Evolutionary conservation across 148 eudicot species (phyloP).

Genomic region (Dysphania ambrosioides): DNA sequence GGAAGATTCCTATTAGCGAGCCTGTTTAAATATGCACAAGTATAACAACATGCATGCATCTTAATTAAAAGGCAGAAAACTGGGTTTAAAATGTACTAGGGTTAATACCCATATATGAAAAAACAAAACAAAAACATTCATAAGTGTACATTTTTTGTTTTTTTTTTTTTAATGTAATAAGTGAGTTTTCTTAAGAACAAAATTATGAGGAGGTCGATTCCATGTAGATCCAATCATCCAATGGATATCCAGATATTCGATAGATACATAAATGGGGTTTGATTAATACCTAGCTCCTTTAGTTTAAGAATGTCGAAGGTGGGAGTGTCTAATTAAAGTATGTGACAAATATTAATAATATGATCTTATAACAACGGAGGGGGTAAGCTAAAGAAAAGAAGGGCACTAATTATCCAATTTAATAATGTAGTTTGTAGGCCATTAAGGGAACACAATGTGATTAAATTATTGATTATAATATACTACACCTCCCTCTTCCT

Average conservation of each 20-base stretch:
- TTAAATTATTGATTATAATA: slow-evolving; percentile 47
- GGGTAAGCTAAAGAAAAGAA: slow-evolving; percentile 19
- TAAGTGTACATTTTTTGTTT: too few species aligned
- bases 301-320: slow-evolving; percentile 36
- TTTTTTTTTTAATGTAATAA: too few species aligned
- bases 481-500: slow-evolving; percentile 43
- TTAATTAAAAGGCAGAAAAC: background rate
- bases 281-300: slow-evolving; percentile 35
- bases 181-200: background rate
- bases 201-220: background rate
- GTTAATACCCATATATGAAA: too few species aligned
- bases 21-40: background rate
- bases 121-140: too few species aligned
- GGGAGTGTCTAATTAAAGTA: slow-evolving; percentile 33
- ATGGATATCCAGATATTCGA: slow-evolving; percentile 16
- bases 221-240: slow-evolving; percentile 19
- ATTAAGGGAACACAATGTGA: slow-evolving; percentile 62
- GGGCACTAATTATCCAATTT: slow-evolving; percentile 26
- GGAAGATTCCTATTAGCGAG: background rate
- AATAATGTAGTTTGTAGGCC: slow-evolving; percentile 50
- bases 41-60: background rate
- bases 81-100: too few species aligned
- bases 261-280: slow-evolving; percentile 19
- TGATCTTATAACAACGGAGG: slow-evolving; percentile 20
- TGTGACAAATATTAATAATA: too few species aligned